Conservation (phyloP, 176 grass and related monocot genomes). For the Aechmea fasciata region DNA sequence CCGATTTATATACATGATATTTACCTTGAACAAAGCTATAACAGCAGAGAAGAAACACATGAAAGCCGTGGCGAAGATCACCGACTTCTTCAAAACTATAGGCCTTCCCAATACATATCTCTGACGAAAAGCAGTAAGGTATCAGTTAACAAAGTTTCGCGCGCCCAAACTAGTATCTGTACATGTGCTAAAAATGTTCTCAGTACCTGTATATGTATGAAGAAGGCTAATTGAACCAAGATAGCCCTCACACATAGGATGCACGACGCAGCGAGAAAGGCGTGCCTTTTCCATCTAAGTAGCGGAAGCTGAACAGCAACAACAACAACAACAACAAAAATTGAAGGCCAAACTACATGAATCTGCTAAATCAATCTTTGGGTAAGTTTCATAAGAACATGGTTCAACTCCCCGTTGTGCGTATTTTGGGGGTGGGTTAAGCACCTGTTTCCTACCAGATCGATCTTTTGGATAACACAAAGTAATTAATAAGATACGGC, state of each 20-base stretch:
- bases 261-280: conserved; percentile 62
- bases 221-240: conserved; percentile 70
- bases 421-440: too few relatives aligned
- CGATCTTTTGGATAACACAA: too few relatives aligned
- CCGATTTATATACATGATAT: conserved; percentile 4
- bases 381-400: too few relatives aligned
- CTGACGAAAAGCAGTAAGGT: conserved; percentile 34
- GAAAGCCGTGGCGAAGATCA: conserved; percentile 63
- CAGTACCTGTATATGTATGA: conserved; percentile 81
- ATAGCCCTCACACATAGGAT: conserved; percentile 75
- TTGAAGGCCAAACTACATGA: background rate
- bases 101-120: conserved; percentile 71
- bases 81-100: conserved; percentile 37
- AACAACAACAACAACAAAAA: background rate
- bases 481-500: too few relatives aligned
- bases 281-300: conserved; percentile 65
- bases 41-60: conserved; percentile 89
- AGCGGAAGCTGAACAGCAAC: conserved; percentile 45
- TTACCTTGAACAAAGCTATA: conserved; percentile 88
- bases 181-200: background rate
- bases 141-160: background rate
- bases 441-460: too few relatives aligned
- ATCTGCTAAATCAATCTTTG: background rate
- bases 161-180: background rate
- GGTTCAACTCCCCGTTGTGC: too few relatives aligned